A percentile compares a stretch with the other conserved stretches of the same genome.
phyloP scores from a whole-genome alignment of 148 eudicot genomes.

The Mesembryanthemum crystallinum region DNA sequence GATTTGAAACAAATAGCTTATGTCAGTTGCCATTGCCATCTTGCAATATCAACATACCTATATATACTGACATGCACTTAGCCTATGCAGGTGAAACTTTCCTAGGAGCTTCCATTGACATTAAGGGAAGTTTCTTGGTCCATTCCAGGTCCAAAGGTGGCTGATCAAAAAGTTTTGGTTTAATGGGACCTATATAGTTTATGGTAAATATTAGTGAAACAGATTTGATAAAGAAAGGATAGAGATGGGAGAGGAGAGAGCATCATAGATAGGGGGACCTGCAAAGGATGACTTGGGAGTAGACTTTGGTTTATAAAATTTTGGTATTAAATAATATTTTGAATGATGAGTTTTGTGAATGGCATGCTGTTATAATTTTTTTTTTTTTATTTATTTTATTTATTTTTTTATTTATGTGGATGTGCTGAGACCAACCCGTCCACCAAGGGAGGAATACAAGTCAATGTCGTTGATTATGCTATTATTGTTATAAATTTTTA shows the following conservation, averaged over 20 bases:
- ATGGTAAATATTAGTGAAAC: constrained; percentile 9
- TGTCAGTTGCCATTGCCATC: constrained; percentile 17
- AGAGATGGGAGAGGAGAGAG: constrained; percentile 17
- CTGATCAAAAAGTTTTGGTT: constrained; percentile 12
- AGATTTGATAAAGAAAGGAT: constrained; percentile 17
- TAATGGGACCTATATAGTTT: background rate
- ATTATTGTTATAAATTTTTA: background rate
- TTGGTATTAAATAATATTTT: background rate
- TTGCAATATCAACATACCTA: background rate
- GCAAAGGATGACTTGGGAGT: constrained; percentile 30
- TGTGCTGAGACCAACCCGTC: constrained; percentile 28
- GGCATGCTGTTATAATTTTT: background rate
- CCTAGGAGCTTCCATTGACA: constrained; percentile 42
- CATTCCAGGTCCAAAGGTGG: constrained; percentile 25
- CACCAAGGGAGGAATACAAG: constrained; percentile 36
- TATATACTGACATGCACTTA: constrained; percentile 4
- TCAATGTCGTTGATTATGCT: constrained; percentile 24
- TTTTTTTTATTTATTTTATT: background rate
- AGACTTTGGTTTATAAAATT: constrained; percentile 21
- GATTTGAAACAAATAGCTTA: background rate
- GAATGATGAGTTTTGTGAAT: background rate
- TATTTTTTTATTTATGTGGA: constrained; percentile 8
- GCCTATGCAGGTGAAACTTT: constrained; percentile 22
- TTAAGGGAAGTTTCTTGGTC: constrained; percentile 39
- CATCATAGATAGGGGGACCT: constrained; percentile 11